Evolutionary conservation across 2,329 filamentous ascomycete species (phyloP).

Genomic region (Botrytis squamosa): DNA sequence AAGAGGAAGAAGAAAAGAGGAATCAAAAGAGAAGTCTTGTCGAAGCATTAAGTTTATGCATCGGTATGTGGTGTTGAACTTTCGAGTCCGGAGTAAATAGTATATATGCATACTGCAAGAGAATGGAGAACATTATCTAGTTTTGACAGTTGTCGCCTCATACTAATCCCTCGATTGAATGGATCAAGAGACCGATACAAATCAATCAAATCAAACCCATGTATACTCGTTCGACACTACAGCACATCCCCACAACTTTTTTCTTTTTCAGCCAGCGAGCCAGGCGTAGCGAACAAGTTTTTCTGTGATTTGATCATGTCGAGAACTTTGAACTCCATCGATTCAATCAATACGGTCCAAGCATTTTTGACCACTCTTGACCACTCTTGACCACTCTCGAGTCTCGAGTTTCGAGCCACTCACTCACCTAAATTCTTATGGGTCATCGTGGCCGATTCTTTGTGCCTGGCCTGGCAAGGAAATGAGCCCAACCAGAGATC

Average conservation of each 20-base stretch:
- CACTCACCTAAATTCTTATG: not conserved
- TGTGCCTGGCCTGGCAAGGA: not conserved
- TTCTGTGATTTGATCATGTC: not conserved
- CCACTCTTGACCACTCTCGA: not conserved
- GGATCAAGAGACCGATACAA: not conserved
- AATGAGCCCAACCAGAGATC: not conserved
- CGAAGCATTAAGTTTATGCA: slow-evolving; percentile 11
- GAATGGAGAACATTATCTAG: slow-evolving; percentile 11
- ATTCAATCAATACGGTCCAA: not conserved
- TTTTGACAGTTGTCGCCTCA: slow-evolving; percentile 19
- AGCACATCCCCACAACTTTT: slow-evolving; percentile 13
- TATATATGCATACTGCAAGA: slow-evolving; percentile 10
- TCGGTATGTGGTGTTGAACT: not conserved
- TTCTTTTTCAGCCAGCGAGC: not conserved
- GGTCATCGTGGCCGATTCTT: not conserved
- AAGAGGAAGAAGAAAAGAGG: not conserved
- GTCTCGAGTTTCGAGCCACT: not conserved
- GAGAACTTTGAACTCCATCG: not conserved
- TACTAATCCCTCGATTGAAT: slow-evolving; percentile 12
- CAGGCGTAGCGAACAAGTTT: not conserved
- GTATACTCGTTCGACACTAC: not conserved
- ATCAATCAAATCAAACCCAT: slow-evolving; percentile 5
- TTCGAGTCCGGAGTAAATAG: not conserved
- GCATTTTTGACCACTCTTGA: not conserved
- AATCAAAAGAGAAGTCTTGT: not conserved